Evolutionary conservation across 78 protist genomes (phyloP).

Genomic region (Dictyostelium firmibasis): DNA sequence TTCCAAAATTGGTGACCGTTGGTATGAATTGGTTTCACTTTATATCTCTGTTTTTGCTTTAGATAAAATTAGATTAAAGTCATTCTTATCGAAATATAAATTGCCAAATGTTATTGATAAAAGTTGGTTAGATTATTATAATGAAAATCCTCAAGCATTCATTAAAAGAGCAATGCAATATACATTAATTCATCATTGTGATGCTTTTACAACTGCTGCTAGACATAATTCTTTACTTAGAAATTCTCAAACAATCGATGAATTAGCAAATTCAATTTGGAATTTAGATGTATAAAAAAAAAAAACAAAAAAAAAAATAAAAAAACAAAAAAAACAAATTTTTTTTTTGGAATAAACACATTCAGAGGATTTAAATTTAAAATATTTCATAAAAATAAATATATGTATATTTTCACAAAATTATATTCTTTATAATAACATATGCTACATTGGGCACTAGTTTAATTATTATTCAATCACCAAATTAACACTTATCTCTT

Average conservation of each 20-base stretch:
- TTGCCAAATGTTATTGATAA: background rate
- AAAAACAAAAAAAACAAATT: background rate
- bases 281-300: slow-evolving; percentile 12
- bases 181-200: slow-evolving; percentile 72
- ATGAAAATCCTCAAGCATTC: slow-evolving; percentile 6
- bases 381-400: no score
- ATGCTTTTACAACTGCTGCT: slow-evolving; percentile 63
- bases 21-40: slow-evolving; percentile 70
- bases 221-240: slow-evolving; percentile 10
- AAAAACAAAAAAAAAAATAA: background rate
- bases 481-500: no score
- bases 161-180: slow-evolving; percentile 54
- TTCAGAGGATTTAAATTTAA: no score
- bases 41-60: slow-evolving; percentile 70
- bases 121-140: slow-evolving; percentile 25
- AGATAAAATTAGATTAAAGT: slow-evolving; percentile 17
- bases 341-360: no score
- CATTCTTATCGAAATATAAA: slow-evolving; percentile 12
- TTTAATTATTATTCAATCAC: no score
- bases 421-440: no score
- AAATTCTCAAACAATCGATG: background rate
- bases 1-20: slow-evolving; percentile 49
- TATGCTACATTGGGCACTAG: no score
- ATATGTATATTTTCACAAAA: no score
- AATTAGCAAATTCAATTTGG: slow-evolving; percentile 23